phyloP scores from a whole-genome alignment of 75 land plant species.

The Cunninghamia lanceolata region DNA sequence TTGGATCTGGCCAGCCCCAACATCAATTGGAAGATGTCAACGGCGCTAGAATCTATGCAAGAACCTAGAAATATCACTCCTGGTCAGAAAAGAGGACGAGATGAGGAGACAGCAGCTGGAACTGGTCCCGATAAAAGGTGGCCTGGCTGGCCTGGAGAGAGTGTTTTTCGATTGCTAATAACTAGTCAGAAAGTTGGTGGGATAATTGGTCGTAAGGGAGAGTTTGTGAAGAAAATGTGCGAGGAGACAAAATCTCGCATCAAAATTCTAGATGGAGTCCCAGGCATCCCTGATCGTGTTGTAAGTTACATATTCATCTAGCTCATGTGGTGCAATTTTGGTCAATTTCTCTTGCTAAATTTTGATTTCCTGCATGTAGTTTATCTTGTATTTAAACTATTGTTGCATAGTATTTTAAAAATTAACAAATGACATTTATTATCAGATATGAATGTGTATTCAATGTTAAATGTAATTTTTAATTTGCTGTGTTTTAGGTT shows the following conservation, averaged over 20 bases:
- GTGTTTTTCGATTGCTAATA: slow-evolving; percentile 43
- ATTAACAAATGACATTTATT: neutral
- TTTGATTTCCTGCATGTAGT: neutral
- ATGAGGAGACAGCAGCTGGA: slow-evolving; percentile 19
- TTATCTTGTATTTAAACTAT: neutral
- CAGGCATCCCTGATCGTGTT: slow-evolving; percentile 46
- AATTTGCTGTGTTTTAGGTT: slow-evolving; percentile 38
- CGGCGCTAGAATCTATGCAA: neutral
- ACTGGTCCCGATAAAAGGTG: slow-evolving; percentile 34
- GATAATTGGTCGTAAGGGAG: slow-evolving; percentile 56
- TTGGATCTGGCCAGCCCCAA: neutral
- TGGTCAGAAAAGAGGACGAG: slow-evolving; percentile 29
- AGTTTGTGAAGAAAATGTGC: slow-evolving; percentile 54
- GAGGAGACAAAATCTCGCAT: slow-evolving; percentile 49
- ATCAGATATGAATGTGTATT: neutral
- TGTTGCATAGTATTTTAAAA: neutral
- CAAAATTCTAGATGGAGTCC: slow-evolving; percentile 49
- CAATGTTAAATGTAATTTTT: neutral
- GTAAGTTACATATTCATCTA: slow-evolving; percentile 20
- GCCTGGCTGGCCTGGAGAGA: slow-evolving; percentile 61
- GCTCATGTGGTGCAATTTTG: neutral
- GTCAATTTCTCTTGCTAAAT: neutral
- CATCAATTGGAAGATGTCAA: neutral
- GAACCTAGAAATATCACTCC: slow-evolving; percentile 12
- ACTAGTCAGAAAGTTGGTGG: slow-evolving; percentile 50